Percentiles rank a stretch among this genome's conserved stretches.
Conservation (phyloP, 495 filamentous ascomycete genomes). For the Ascobolus immersus region DNA sequence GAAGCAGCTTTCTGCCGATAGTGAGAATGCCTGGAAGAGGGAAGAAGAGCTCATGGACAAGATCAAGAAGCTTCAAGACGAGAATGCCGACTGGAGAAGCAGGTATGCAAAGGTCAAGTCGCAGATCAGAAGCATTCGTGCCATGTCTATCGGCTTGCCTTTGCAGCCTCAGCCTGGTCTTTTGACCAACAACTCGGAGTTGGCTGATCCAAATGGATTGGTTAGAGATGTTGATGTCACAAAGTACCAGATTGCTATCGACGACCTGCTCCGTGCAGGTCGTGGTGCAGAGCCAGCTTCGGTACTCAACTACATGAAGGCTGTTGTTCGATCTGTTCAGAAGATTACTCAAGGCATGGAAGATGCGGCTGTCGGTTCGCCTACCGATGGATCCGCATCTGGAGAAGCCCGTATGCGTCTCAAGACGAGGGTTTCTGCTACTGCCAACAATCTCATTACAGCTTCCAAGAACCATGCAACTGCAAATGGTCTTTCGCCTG, state of each 20-base stretch:
- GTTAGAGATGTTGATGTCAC: conserved; percentile 82
- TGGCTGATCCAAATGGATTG: conserved; percentile 45
- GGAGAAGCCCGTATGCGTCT: conserved; percentile 32
- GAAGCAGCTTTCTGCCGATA: conserved; percentile 58
- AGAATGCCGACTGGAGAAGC: conserved; percentile 67
- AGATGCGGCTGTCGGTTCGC: conserved; percentile 25
- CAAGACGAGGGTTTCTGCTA: conserved; percentile 56
- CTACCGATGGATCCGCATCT: conserved; percentile 21
- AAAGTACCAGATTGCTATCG: conserved; percentile 81
- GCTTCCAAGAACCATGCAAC: conserved; percentile 71
- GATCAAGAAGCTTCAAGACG: conserved; percentile 47
- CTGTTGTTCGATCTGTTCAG: conserved; percentile 53
- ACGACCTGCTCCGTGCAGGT: conserved; percentile 63
- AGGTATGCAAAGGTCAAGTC: conserved; percentile 72
- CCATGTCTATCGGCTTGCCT: conserved; percentile 47
- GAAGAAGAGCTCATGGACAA: conserved; percentile 52
- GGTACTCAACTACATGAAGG: conserved; percentile 57
- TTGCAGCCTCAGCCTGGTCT: conserved; percentile 36
- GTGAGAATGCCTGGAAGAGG: conserved; percentile 47
- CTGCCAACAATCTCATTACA: conserved; percentile 87
- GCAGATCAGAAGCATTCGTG: conserved; percentile 55
- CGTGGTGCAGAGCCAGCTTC: conserved; percentile 42
- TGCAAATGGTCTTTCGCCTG: conserved; percentile 63
- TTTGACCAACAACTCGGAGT: conserved; percentile 39
- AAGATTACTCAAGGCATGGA: conserved; percentile 58